Evolutionary conservation across 2,329 filamentous ascomycete species (phyloP), one percentile per base, ranked within the genome.

Genomic region (Penicillium sp.): DNA sequence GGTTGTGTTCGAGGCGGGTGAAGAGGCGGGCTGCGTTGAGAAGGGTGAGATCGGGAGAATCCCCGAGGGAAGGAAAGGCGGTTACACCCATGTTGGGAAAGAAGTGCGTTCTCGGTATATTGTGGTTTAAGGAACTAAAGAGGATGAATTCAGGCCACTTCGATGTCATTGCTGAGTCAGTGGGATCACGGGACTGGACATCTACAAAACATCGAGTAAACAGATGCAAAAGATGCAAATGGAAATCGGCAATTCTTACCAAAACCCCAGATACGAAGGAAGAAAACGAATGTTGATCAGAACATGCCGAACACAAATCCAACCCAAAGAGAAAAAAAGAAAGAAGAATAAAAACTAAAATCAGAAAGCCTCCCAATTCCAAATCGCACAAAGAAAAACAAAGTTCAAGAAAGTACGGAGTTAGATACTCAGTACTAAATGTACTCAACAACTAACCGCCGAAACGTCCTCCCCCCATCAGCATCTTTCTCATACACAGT

Each of bases 11-110:
- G 23, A 78, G 69, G 27, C 76, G 73, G 15, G 71, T 66, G 40
- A 79, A 67, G n/a, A 78, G 68, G 41, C 75, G 74, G 27, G 73
- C 67, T 15, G 78, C 66, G 47, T 72, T 76, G 40, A 78, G 67
- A n/a, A 72, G 65, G 23, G 67, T 66, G 35, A 69, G 60, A 33
- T 74, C 67, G 15, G 67, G 62, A 22, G 69, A 61, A 1, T 62
- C 57, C 25, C 41, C 55, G 4, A 55, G 55, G 0, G 57, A 48
- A 6, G 60, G 56, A 6, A 62, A 65, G 20, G 53, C 52, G 6
- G 62, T 55, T 25, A 65, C 58, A 9, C 60, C 35, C 62, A 65
- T 63, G 46, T 11, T 37, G 52, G 48, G 6, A 48, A 29, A 27
- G 35, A 22, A 47, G 14, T 31, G 12, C 4, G 41, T 26, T 44